These are phyloP conservation scores for Elaeagnus macrophylla DNA, from an alignment of 306 rosid genomes.

Conservation along the genomic window DNA sequence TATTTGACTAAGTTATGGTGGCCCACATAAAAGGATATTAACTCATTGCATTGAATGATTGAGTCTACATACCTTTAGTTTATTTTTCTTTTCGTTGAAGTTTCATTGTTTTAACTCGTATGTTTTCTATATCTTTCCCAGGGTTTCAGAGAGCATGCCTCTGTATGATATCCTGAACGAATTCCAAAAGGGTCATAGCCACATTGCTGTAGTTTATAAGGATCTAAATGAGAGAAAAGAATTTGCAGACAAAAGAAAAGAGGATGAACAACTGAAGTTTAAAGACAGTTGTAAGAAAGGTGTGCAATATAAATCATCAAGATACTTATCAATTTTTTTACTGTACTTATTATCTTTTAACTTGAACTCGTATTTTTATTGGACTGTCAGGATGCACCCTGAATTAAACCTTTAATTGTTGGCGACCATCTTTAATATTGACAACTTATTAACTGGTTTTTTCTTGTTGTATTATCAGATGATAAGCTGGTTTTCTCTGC, in stretches of 20 bases:
- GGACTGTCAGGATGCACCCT: not conserved
- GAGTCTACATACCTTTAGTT: constrained; percentile 6
- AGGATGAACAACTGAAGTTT: constrained; percentile 31
- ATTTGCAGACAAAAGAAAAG: constrained; percentile 32
- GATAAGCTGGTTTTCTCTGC: constrained; percentile 16
- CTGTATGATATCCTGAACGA: constrained; percentile 88
- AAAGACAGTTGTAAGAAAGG: constrained; percentile 53
- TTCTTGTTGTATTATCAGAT: constrained; percentile 23
- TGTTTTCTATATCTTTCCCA: constrained; percentile 29
- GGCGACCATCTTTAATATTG: not conserved
- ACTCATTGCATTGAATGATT: constrained; percentile 4
- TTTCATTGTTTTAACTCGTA: not conserved
- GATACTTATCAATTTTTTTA: not conserved
- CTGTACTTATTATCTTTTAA: not conserved
- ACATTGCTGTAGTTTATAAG: constrained; percentile 88
- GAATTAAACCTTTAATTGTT: too few relatives aligned
- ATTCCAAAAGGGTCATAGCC: constrained; percentile 99
- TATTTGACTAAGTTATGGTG: constrained; percentile 5
- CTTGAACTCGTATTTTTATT: not conserved
- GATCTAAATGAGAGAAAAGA: constrained; percentile 51
- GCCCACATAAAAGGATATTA: constrained; percentile 2
- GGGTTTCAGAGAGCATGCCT: constrained; percentile 96
- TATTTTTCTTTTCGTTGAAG: constrained; percentile 8
- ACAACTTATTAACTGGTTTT: too few relatives aligned
- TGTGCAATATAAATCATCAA: constrained; percentile 21